Evolutionary conservation across 345 rosid species (phyloP), one percentile per base, ranked within the genome.

Genomic region (Mercurialis annua): DNA sequence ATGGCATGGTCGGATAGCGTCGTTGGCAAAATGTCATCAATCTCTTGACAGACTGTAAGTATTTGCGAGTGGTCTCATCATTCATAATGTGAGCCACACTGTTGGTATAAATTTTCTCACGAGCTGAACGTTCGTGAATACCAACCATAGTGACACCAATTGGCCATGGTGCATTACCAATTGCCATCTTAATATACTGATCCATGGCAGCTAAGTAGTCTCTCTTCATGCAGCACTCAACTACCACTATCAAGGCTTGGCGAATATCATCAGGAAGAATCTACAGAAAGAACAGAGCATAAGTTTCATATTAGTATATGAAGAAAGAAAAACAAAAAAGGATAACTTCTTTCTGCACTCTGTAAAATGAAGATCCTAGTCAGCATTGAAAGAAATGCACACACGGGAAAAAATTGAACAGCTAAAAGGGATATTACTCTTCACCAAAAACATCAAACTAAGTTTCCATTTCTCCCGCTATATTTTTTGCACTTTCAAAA

Each of bases 101-200:
- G 80, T 89, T 94, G 10, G 99, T 94, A 71, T 87, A 84, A 70
- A 91, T 91, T 86, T 94, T 94, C 83, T 94, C 97, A 23, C 97
- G 95, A 6, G 99, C 97, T 34, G 97, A 94, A 75, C 97, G 95
- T 73, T 94, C 99, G 34, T 94, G 99, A 72, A 94, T 94, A 81
- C 99, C 99, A 84, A 94, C 99, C 99, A 94, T 94, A 81, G 99
- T 94, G 20, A 94, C 99, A 74, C 97, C 96, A 38, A 94, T 94
- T 38, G 99, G 99, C 99, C 99, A 94, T 20, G 97, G 97, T 17
- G 97, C 99, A 72, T 91, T 94, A 7, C 99, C 99, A 12, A 94
- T 94, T 21, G 98, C 95, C 78, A 94, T 51, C 76, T 80, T 89
- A 73, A 94, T 94, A 71, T 94, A 94, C 16, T 87, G 99, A 78